These are phyloP conservation scores for Penicillium maclennaniae DNA, from an alignment of 495 filamentous ascomycete genomes.

Conservation along the genomic window DNA sequence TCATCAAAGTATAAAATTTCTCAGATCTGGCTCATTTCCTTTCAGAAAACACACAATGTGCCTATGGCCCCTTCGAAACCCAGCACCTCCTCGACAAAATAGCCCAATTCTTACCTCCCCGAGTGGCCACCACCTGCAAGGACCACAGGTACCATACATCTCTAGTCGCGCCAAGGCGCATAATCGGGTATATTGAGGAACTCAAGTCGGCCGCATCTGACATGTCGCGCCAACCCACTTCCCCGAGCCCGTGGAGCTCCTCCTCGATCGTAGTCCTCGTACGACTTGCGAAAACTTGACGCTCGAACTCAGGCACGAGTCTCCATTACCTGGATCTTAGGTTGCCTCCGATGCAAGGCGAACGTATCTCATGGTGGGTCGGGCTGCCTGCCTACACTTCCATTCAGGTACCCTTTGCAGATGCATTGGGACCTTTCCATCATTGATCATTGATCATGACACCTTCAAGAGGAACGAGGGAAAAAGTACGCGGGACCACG, in stretches of 20 bases:
- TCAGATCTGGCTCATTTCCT: background rate
- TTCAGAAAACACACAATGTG: background rate
- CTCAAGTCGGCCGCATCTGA: slow-evolving; percentile 31
- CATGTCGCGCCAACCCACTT: slow-evolving; percentile 15
- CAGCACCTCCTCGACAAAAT: background rate
- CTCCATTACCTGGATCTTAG: slow-evolving; percentile 22
- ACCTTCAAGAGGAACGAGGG: background rate
- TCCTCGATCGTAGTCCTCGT: slow-evolving; percentile 5
- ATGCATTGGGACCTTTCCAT: slow-evolving; percentile 8
- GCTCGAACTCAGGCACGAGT: slow-evolving; percentile 6
- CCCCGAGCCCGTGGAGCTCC: slow-evolving; percentile 21
- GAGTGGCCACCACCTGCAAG: slow-evolving; percentile 25
- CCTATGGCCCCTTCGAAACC: background rate
- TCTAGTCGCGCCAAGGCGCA: slow-evolving; percentile 15
- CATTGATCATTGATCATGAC: too few species aligned
- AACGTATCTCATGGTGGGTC: slow-evolving; percentile 10
- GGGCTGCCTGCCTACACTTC: slow-evolving; percentile 8
- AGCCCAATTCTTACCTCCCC: slow-evolving; percentile 15
- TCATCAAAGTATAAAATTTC: background rate
- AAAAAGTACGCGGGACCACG: slow-evolving; percentile 1
- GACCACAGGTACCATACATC: slow-evolving; percentile 23
- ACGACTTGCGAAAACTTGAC: slow-evolving; percentile 1
- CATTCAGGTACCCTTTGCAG: slow-evolving; percentile 24
- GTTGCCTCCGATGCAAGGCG: slow-evolving; percentile 29
- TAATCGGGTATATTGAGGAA: slow-evolving; percentile 19